Evolutionary conservation across 768 basidiomycete genomes (phyloP), one percentile per base, ranked within the genome.

Genomic region (Panellus pusillus): DNA sequence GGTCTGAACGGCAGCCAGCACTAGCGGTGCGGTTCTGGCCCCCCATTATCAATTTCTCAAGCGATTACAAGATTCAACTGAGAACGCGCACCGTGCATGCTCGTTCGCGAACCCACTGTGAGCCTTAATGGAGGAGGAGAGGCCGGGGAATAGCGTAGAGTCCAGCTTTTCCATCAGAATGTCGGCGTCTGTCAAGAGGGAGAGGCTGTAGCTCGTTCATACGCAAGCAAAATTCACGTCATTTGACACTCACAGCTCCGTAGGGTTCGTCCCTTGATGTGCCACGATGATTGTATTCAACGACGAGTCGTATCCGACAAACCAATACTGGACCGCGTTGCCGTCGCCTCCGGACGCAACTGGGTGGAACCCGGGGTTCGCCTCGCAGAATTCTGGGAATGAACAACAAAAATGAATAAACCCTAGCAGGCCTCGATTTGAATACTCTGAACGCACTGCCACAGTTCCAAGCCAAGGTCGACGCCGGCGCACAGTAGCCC

Each of bases 261-360:
- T 0, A 24, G 29, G 15, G 69, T 61, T 66, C 9, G 50, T 72
- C 47, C 72, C 73, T 35, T 75, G 65, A 40, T 76, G 74, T 6
- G 66, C 54, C 7, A 75, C 72, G 31, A 75, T 68, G 31, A 74
- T 72, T 6, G 51, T 53, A 7, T 61, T 1, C 20, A 74, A 60
- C 0, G 52, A 61, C 0, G 76, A 72, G 49, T 77, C 74, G 54
- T 68, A 81, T 12, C 80, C 80, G 29, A 79, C 81, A 50, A 67
- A 80, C 78, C 78, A 29, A 17, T 37, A 44, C 17, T 12, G 15
- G 11, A 24, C 18, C 27, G 9, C 77, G 79, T 49, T 14, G 5
- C 77, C 79, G 58, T 82, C 74, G 0, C 80, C 82, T n/a, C 79
- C 80, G 15, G 72, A 69, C 32, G 72, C 38, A 18, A 75, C 65